phyloP scores from a whole-genome alignment of 768 basidiomycete genomes.

The Xanthoconium purpureum region DNA sequence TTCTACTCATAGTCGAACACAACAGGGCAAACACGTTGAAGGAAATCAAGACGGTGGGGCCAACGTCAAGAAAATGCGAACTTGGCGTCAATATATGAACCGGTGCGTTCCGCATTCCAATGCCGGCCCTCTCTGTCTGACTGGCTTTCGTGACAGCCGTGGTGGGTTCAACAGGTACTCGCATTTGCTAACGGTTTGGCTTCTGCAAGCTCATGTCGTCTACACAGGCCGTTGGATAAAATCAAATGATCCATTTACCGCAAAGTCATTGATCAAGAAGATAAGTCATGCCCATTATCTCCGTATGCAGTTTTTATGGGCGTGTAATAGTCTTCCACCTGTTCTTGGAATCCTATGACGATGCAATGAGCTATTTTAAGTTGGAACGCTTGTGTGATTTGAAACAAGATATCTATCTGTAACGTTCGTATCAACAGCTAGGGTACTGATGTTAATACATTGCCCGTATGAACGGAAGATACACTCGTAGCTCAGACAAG shows the following conservation, averaged over 20 bases:
- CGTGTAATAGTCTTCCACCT: neutral
- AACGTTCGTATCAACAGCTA: slow-evolving; percentile 26
- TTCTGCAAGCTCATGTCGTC: slow-evolving; percentile 14
- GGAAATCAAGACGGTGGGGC: slow-evolving; percentile 77
- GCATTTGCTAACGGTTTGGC: neutral
- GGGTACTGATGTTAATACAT: slow-evolving; percentile 26
- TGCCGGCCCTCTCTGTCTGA: slow-evolving; percentile 8
- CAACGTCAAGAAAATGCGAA: slow-evolving; percentile 76
- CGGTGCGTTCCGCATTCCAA: slow-evolving; percentile 43
- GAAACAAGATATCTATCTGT: slow-evolving; percentile 22
- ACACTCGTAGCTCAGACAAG: slow-evolving; percentile 17
- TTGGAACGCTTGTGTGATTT: slow-evolving; percentile 3
- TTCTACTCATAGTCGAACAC: neutral
- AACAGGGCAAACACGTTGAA: slow-evolving; percentile 71
- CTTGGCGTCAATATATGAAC: slow-evolving; percentile 99
- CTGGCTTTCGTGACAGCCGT: slow-evolving; percentile 44
- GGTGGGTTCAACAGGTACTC: slow-evolving; percentile 80
- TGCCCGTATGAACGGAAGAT: slow-evolving; percentile 15
- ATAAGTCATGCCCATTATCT: slow-evolving; percentile 16
- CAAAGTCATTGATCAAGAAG: neutral
- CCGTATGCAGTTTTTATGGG: slow-evolving; percentile 10
- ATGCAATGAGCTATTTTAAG: neutral
- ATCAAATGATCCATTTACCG: slow-evolving; percentile 60
- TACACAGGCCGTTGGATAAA: slow-evolving; percentile 82
- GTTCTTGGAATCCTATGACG: neutral